Conservation (phyloP, 1,139 yeast species). For the Pichia sp. region DNA sequence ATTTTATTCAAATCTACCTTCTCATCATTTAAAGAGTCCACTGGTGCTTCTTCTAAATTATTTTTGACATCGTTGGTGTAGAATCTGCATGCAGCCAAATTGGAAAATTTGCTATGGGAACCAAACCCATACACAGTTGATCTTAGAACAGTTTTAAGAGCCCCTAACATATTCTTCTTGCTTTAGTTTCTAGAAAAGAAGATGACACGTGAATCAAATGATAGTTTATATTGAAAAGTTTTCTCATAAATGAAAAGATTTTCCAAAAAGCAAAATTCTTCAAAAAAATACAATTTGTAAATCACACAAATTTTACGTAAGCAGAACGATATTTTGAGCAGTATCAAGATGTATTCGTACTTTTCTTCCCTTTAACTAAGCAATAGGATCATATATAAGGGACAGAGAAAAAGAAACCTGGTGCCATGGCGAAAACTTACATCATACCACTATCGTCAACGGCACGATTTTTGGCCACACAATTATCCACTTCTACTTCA, state of each 20-base stretch:
- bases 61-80: constrained; percentile 4
- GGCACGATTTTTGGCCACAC: constrained; percentile 13
- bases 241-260: too few species aligned
- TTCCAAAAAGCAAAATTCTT: too few species aligned
- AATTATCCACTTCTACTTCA: constrained; percentile 1
- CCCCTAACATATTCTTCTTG: neutral
- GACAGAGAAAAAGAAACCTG: too few species aligned
- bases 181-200: neutral
- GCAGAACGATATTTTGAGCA: too few species aligned
- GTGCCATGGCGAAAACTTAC: neutral
- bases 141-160: neutral
- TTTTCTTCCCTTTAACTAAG: too few species aligned
- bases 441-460: constrained; percentile 10
- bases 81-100: neutral
- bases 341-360: too few species aligned
- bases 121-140: neutral
- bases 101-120: neutral
- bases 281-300: too few species aligned
- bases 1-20: neutral
- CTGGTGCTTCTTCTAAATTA: neutral
- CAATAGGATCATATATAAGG: too few species aligned
- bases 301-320: too few species aligned
- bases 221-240: neutral
- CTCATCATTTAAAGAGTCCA: neutral
- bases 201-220: neutral